Percentiles rank a stretch among this genome's conserved stretches.
Conservation (phyloP, 2,329 filamentous ascomycete species). For the Neoascochyta sp. region DNA sequence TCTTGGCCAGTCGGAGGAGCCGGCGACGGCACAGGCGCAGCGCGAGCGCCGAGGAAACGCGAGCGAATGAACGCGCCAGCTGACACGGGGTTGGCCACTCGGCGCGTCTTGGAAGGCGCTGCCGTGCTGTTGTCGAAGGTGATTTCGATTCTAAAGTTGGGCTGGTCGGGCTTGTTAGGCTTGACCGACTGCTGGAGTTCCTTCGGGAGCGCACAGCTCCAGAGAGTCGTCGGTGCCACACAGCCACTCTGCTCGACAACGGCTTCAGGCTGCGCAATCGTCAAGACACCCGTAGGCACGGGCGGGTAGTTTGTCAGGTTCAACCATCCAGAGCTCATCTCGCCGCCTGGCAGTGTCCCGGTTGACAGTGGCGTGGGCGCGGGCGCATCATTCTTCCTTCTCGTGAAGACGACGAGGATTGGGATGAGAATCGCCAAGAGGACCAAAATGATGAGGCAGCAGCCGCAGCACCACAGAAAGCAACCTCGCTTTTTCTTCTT, state of each 20-base stretch:
- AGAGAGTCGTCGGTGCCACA: constrained; percentile 67
- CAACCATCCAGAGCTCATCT: constrained; percentile 58
- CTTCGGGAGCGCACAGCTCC: constrained; percentile 83
- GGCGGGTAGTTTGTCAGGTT: constrained; percentile 84
- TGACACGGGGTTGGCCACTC: constrained; percentile 59
- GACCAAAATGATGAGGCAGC: constrained; percentile 32
- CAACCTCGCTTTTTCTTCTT: constrained; percentile 31
- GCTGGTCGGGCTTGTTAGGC: constrained; percentile 64
- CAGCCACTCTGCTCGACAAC: constrained; percentile 64
- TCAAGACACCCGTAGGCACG: constrained; percentile 78
- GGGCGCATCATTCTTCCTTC: constrained; percentile 39
- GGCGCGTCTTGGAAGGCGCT: constrained; percentile 41
- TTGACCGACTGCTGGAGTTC: constrained; percentile 64
- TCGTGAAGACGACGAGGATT: constrained; percentile 34
- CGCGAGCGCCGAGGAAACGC: constrained; percentile 23
- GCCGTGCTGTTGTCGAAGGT: constrained; percentile 53
- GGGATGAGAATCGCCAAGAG: constrained; percentile 42
- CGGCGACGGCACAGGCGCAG: constrained; percentile 49
- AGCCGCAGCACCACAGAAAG: constrained; percentile 36
- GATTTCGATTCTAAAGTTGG: constrained; percentile 78
- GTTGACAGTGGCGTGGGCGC: constrained; percentile 6
- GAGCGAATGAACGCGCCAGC: constrained; percentile 35
- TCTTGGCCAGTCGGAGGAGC: constrained; percentile 62
- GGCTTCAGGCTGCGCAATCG: constrained; percentile 69
- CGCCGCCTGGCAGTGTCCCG: constrained; percentile 14